phyloP scores from a whole-genome alignment of 805 yeast species.

The Saccharomycopsis sp. region DNA sequence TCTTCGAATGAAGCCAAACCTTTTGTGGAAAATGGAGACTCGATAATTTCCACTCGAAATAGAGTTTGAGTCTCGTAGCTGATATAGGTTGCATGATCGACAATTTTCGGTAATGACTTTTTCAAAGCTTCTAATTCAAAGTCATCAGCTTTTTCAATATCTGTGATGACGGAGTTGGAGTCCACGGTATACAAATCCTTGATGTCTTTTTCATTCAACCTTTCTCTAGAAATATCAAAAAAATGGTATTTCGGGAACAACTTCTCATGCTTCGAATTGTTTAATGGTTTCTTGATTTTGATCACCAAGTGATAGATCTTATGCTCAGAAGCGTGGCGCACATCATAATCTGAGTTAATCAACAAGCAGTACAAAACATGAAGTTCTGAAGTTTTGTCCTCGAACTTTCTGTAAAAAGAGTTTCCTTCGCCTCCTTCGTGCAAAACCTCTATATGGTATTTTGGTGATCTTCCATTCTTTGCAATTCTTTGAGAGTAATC shows the following conservation, averaged over 20 bases:
- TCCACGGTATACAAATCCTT: slow-evolving; percentile 7
- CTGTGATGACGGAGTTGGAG: not conserved
- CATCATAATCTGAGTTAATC: not conserved
- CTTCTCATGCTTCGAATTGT: too few species aligned
- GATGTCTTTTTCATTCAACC: slow-evolving; percentile 5
- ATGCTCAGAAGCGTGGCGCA: not conserved
- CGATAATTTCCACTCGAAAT: slow-evolving; percentile 45
- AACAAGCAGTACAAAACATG: slow-evolving; percentile 4
- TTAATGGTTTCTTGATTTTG: slow-evolving; percentile 1
- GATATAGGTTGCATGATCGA: slow-evolving; percentile 41
- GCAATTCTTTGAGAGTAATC: slow-evolving; percentile 10
- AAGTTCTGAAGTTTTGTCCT: not conserved
- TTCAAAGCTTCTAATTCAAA: slow-evolving; percentile 25
- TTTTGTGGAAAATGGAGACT: slow-evolving; percentile 32
- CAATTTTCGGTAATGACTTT: slow-evolving; percentile 29
- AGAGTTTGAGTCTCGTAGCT: slow-evolving; percentile 37
- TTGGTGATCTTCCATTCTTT: slow-evolving; percentile 11
- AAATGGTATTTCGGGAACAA: slow-evolving; percentile 5
- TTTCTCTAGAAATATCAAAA: slow-evolving; percentile 1
- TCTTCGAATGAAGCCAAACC: slow-evolving; percentile 42
- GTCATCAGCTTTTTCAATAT: not conserved
- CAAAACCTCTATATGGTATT: too few species aligned
- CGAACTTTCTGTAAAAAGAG: not conserved
- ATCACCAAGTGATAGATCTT: slow-evolving; percentile 10
- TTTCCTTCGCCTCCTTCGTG: too few species aligned